phyloP scores from a whole-genome alignment of 169 alveolate genomes.

The Babesia ovata region DNA sequence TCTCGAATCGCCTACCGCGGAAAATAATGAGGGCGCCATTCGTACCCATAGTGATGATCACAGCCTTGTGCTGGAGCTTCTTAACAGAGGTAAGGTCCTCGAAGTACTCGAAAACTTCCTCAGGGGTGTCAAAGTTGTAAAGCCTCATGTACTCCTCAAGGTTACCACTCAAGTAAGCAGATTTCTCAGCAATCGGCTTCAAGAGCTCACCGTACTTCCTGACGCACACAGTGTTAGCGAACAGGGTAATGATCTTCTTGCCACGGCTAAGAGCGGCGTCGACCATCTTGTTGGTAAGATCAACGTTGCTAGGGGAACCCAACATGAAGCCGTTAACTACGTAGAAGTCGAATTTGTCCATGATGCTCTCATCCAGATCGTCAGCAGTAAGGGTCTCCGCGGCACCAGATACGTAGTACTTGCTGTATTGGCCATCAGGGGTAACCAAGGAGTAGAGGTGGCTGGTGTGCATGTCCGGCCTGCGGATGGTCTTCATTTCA shows the following conservation, averaged over 20 bases:
- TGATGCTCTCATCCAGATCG: background rate
- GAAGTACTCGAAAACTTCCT: background rate
- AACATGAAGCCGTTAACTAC: slow-evolving; percentile 25
- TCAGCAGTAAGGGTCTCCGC: background rate
- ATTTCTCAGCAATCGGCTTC: slow-evolving; percentile 22
- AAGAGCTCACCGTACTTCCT: slow-evolving; percentile 4
- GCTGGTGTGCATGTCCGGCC: slow-evolving; percentile 10
- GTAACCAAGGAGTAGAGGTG: slow-evolving; percentile 7
- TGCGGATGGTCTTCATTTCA: background rate
- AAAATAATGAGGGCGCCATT: slow-evolving; percentile 23
- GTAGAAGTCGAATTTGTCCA: slow-evolving; percentile 30
- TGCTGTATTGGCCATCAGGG: slow-evolving; percentile 24
- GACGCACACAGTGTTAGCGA: slow-evolving; percentile 25
- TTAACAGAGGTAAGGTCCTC: slow-evolving; percentile 20
- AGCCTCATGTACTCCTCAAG: slow-evolving; percentile 14
- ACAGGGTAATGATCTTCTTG: slow-evolving; percentile 12
- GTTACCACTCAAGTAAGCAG: slow-evolving; percentile 23
- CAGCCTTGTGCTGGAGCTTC: slow-evolving; percentile 10
- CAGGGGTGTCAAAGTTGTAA: slow-evolving; percentile 1
- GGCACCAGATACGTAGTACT: slow-evolving; percentile 15
- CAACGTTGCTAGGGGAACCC: background rate
- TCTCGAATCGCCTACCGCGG: slow-evolving; percentile 5
- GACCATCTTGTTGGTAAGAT: slow-evolving; percentile 15
- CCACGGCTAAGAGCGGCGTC: slow-evolving; percentile 28
- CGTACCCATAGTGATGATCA: slow-evolving; percentile 14